A percentile compares a stretch with the other conserved stretches of the same genome.
Conservation (phyloP, 2,329 filamentous ascomycete genomes). For the Colletotrichum cuscutae region DNA sequence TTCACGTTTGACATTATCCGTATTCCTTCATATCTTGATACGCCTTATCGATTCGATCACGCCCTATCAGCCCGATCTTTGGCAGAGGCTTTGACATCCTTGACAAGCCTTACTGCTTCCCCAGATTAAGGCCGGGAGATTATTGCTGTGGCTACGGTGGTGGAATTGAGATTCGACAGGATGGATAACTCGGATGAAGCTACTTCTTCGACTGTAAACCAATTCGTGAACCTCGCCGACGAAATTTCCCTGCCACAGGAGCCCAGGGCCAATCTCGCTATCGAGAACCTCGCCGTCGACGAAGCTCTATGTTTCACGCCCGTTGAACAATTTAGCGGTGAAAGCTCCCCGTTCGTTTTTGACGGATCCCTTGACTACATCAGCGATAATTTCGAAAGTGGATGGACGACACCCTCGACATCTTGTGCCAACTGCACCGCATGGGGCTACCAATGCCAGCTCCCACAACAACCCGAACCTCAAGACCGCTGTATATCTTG, state of each 20-base stretch:
- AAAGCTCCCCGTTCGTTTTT: slow-evolving; percentile 14
- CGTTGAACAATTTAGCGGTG: slow-evolving; percentile 16
- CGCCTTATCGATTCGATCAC: neutral
- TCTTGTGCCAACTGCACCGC: slow-evolving; percentile 25
- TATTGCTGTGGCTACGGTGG: neutral
- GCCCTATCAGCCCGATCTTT: neutral
- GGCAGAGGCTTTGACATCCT: neutral
- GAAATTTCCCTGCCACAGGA: neutral
- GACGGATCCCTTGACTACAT: slow-evolving; percentile 8
- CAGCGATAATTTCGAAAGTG: neutral
- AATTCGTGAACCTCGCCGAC: neutral
- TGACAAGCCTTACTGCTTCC: neutral
- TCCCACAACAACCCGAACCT: slow-evolving; percentile 1
- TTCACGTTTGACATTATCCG: neutral
- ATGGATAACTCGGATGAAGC: neutral
- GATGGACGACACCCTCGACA: slow-evolving; percentile 1
- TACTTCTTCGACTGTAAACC: neutral
- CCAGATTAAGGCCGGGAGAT: no score
- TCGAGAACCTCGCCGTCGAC: neutral
- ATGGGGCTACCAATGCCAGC: slow-evolving; percentile 25
- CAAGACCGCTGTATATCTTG: slow-evolving; percentile 20
- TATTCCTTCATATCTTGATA: neutral
- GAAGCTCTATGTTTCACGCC: neutral
- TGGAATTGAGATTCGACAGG: neutral
- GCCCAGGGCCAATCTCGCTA: neutral